Evolutionary conservation across 306 rosid species (phyloP).

Genomic region (Phaseolus lunatus): DNA sequence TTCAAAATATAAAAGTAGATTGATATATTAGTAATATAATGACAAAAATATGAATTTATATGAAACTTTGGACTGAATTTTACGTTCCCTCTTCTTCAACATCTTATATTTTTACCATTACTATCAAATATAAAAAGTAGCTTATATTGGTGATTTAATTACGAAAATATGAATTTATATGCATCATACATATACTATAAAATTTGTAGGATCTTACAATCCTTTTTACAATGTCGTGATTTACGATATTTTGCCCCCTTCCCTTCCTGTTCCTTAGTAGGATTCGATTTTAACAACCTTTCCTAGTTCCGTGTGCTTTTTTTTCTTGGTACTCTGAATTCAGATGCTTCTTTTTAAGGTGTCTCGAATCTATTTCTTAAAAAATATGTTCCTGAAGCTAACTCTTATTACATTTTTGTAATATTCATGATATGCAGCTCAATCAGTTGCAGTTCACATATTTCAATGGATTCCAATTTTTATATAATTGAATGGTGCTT

Average conservation of each 20-base stretch:
- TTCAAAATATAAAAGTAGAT: neutral
- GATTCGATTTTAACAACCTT: neutral
- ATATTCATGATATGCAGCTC: neutral
- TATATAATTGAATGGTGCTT: conserved; percentile 26
- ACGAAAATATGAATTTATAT: neutral
- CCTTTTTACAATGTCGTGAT: neutral
- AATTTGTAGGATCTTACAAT: neutral
- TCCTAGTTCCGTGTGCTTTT: neutral
- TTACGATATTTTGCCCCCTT: neutral
- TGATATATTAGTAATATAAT: neutral
- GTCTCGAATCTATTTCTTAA: neutral
- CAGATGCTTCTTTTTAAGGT: conserved; percentile 1
- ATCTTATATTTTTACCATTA: neutral
- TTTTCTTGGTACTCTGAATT: neutral
- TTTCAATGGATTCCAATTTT: conserved; percentile 21
- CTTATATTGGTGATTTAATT: neutral
- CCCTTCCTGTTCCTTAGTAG: neutral
- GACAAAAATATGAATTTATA: neutral
- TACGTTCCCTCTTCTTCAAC: neutral
- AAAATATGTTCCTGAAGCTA: neutral
- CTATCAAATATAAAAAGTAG: neutral
- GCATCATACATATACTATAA: neutral
- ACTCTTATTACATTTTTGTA: neutral
- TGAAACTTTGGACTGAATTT: neutral
- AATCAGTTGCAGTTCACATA: conserved; percentile 16